A percentile compares a stretch with the other conserved stretches of the same genome.
These are phyloP conservation scores for Solanum raphanifolium DNA, from an alignment of 257 asterid species.

Conservation along the genomic window DNA sequence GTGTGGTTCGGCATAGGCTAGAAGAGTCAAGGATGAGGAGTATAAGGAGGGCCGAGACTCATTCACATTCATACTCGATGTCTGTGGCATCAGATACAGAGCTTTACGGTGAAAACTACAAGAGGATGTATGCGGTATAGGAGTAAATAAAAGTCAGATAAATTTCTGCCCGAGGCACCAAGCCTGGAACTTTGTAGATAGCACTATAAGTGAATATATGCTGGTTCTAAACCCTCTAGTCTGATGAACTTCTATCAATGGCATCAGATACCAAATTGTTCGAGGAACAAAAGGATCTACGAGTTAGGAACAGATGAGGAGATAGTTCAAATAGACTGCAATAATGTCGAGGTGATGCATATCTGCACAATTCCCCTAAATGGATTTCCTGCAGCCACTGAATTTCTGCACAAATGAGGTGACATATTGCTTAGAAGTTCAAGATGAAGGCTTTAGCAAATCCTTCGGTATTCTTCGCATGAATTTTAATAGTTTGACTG, in stretches of 20 bases:
- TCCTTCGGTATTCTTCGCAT: not conserved
- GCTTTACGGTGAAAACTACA: constrained; percentile 53
- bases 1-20: constrained; percentile 71
- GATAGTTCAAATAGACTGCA: not conserved
- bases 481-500: not conserved
- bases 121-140: constrained; percentile 83
- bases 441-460: not conserved
- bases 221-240: not conserved
- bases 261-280: not conserved
- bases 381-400: not conserved
- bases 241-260: not conserved
- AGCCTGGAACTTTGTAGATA: not conserved
- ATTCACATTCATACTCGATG: constrained; percentile 63
- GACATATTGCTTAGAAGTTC: not conserved
- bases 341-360: not conserved
- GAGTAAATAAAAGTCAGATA: not conserved
- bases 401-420: not conserved
- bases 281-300: not conserved
- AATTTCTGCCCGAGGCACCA: not conserved
- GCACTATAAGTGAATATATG: not conserved
- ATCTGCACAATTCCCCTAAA: not conserved
- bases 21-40: constrained; percentile 80
- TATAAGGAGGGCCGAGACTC: constrained; percentile 39
- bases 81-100: constrained; percentile 64
- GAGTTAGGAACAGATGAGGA: not conserved